Evolutionary conservation across 2,329 filamentous ascomycete genomes (phyloP).

Genomic region (Aspergillus quadrilineatus): DNA sequence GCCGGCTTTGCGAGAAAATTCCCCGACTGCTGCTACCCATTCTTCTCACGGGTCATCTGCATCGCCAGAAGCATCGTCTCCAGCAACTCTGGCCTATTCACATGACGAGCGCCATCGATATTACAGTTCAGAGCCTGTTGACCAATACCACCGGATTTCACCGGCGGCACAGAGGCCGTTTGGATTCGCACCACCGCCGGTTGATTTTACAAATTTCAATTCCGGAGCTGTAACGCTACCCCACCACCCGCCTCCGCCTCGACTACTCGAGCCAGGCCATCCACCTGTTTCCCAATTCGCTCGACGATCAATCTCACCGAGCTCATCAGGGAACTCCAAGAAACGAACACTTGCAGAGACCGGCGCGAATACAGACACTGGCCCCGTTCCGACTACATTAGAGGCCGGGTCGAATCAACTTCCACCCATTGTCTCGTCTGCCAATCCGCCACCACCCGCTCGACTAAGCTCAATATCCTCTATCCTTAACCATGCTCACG

Average conservation of each 20-base stretch:
- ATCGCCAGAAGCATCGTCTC: conserved; percentile 42
- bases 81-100: conserved; percentile 31
- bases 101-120: conserved; percentile 37
- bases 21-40: conserved; percentile 41
- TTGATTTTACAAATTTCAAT: conserved; percentile 52
- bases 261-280: conserved; percentile 31
- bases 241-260: conserved; percentile 31
- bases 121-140: conserved; percentile 33
- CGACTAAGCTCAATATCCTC: conserved; percentile 74
- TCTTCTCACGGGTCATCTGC: conserved; percentile 45
- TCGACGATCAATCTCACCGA: conserved; percentile 35
- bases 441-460: conserved; percentile 47
- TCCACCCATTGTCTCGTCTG: conserved; percentile 39
- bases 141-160: conserved; percentile 40
- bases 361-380: conserved; percentile 26
- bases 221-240: conserved; percentile 34
- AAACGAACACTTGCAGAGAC: conserved; percentile 40
- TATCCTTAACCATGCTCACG: conserved; percentile 62
- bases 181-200: conserved; percentile 44
- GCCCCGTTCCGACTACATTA: conserved; percentile 30
- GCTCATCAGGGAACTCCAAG: conserved; percentile 30
- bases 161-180: conserved; percentile 37
- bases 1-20: conserved; percentile 62
- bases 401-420: conserved; percentile 39
- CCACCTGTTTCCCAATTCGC: conserved; percentile 32